Base-by-base conservation (phyloP, 495 filamentous ascomycete species). In the Neurospora sp. region DNA sequence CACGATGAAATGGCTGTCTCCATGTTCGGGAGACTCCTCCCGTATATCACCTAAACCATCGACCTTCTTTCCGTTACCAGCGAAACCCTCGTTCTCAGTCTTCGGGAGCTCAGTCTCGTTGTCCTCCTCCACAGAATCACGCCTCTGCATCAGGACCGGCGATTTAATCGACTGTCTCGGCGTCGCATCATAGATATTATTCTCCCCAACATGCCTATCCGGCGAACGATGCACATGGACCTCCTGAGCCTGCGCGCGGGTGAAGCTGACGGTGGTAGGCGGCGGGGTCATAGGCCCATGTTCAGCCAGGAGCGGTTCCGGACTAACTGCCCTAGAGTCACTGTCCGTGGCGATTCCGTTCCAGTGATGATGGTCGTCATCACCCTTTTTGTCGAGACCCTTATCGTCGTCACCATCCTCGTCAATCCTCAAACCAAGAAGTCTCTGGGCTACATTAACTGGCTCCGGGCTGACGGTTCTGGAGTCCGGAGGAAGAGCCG, bases 121-220 rank as follows among this genome's bases (percentile, higher is more conserved):
- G 5, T 66, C 54, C 10, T 31, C 27, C 4, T n/a, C 14, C 12
- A 39, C 12, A 3, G 11, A 44, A n/a, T 44, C 38, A 5, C 69
- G 9, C 39, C 39, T 71, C 9, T 48, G 39, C 31, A 27, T 3
- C 5, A 59, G 66, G 44, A 72, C 27, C 39, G 69, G 71, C 2
- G 73, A 70, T 4, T 23, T 70, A 16, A 76, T 62, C 37, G 79
- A 80, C 37, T 75, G 73, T 8, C 83, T 74, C 11, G 84, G 84
- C 23, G 84, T 85, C 0, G 84, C 84, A 42, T 84, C 81, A 71
- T 85, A 85, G 9, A 86, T 80, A 59, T 85, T 83, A 2, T 83
- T 81, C 14, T 82, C 81, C 1, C 70, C 76, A 4, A 76, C 75
- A 66, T 72, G 71, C 66, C 69, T 59, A 39, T 39, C 38, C 37